Conservation (phyloP, 2,329 filamentous ascomycete genomes). For the Tolypocladium nubicola region DNA sequence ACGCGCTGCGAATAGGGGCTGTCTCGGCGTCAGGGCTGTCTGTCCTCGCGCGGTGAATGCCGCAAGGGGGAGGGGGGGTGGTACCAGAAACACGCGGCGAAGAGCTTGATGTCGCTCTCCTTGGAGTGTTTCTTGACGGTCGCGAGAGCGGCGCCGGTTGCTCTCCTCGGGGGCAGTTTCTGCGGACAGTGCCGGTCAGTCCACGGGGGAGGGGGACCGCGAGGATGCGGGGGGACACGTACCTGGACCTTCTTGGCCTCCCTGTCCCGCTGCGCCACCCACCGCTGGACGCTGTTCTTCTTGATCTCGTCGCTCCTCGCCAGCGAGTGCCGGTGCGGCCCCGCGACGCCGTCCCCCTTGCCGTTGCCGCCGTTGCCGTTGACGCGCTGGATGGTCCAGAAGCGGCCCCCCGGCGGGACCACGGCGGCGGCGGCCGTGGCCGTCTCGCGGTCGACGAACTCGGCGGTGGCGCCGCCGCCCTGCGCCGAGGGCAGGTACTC, state of each 20-base stretch:
- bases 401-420: constrained; percentile 34
- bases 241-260: constrained; percentile 45
- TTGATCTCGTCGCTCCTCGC: constrained; percentile 70
- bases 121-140: constrained; percentile 63
- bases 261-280: constrained; percentile 52
- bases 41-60: constrained; percentile 3
- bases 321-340: constrained; percentile 64
- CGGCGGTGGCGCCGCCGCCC: constrained; percentile 18
- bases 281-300: constrained; percentile 66
- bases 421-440: constrained; percentile 7
- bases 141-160: constrained; percentile 57
- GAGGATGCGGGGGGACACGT: constrained; percentile 2
- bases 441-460: constrained; percentile 21
- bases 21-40: background rate
- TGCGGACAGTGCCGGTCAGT: constrained; percentile 18
- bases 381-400: constrained; percentile 67
- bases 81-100: constrained; percentile 76
- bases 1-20: constrained; percentile 80
- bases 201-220: background rate
- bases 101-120: constrained; percentile 64
- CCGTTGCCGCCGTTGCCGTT: constrained; percentile 68
- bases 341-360: constrained; percentile 57
- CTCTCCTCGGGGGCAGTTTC: constrained; percentile 62
- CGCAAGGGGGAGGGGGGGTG: constrained; percentile 10
- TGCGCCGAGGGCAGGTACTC: constrained; percentile 51